A percentile compares a stretch with the other conserved stretches of the same genome.
These are phyloP conservation scores for Dacryopinax primogenitus DNA, from an alignment of 768 basidiomycete genomes.

Conservation along the genomic window DNA sequence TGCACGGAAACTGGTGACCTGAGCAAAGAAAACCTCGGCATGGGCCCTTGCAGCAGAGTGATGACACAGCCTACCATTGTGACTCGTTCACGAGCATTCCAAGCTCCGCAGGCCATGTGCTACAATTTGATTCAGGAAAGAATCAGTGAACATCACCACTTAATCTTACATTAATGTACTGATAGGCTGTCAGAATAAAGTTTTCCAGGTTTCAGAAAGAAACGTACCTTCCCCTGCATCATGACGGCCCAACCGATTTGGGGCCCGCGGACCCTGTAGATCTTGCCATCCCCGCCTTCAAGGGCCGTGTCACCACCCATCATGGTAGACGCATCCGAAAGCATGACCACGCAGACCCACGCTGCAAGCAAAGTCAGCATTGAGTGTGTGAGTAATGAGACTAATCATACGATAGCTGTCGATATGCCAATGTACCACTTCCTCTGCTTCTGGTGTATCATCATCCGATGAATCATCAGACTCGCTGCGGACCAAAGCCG, in stretches of 20 bases:
- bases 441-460: background rate
- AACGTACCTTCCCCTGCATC: constrained; percentile 5
- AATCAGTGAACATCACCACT: background rate
- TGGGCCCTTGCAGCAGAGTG: background rate
- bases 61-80: background rate
- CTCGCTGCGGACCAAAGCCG: background rate
- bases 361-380: background rate
- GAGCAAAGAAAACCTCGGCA: background rate
- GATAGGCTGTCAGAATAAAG: background rate
- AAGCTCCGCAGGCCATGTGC: constrained; percentile 13
- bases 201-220: too few relatives aligned
- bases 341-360: constrained; percentile 15
- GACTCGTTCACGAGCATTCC: constrained; percentile 10
- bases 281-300: constrained; percentile 13
- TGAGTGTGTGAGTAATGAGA: background rate
- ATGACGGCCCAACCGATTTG: constrained; percentile 11
- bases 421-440: background rate
- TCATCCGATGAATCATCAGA: background rate
- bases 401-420: background rate
- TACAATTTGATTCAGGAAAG: background rate
- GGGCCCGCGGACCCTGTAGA: constrained; percentile 13
- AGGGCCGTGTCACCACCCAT: constrained; percentile 15
- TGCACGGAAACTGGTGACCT: constrained; percentile 16
- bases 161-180: constrained; percentile 2
- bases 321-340: constrained; percentile 11